These are phyloP conservation scores for Mixia osmundae DNA, from an alignment of 1,284 basidiomycete genomes.

Conservation along the genomic window DNA sequence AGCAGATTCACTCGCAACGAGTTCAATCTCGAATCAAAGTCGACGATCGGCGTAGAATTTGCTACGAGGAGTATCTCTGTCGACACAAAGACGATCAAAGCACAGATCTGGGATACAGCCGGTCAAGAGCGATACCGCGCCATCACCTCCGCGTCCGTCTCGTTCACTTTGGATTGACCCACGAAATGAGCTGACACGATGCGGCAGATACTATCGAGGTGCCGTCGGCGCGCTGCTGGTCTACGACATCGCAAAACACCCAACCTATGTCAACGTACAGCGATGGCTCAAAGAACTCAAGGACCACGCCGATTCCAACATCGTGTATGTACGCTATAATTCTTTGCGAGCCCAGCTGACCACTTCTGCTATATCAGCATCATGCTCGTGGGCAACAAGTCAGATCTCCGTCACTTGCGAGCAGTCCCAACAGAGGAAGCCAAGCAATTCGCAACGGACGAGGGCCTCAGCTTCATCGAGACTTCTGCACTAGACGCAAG, in stretches of 20 bases:
- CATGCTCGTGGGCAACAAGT: conserved; percentile 44
- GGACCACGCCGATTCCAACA: conserved; percentile 28
- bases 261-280: conserved; percentile 82
- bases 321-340: conserved; percentile 17
- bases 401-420: conserved; percentile 87
- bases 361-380: conserved; percentile 13
- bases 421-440: conserved; percentile 69
- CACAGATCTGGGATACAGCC: conserved; percentile 99
- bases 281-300: conserved; percentile 97
- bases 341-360: background rate
- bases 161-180: background rate
- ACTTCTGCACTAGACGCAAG: conserved; percentile 98
- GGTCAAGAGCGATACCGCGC: conserved; percentile 97
- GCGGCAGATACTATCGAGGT: conserved; percentile 84
- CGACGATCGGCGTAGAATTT: conserved; percentile 98
- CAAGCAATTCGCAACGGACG: conserved; percentile 17
- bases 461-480: conserved; percentile 40
- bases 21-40: conserved; percentile 97
- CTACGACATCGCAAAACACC: conserved; percentile 41
- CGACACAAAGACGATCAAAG: conserved; percentile 92
- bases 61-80: conserved; percentile 87
- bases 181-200: background rate
- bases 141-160: conserved; percentile 76
- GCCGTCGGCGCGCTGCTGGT: conserved; percentile 43
- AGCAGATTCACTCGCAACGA: conserved; percentile 96